Percentiles rank a stretch among this genome's conserved stretches.
Evolutionary conservation across 768 basidiomycete genomes (phyloP).

Genomic region (Phylloporus sp.): DNA sequence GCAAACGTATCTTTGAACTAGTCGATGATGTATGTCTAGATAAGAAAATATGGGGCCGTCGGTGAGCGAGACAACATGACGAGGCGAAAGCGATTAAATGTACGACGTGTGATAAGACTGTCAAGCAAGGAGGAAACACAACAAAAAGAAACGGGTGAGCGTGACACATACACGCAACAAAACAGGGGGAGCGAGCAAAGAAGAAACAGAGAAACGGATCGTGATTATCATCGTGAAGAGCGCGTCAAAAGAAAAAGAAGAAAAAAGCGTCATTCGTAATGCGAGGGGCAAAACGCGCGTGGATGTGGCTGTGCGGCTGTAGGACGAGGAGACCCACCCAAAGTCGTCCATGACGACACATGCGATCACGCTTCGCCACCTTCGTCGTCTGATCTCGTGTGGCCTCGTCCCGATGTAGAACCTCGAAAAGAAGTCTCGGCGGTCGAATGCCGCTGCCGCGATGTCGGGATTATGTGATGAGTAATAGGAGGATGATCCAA

Average conservation of each 20-base stretch:
- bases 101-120: constrained; percentile 17
- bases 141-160: too few species aligned
- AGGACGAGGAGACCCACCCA: neutral
- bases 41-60: neutral
- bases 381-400: constrained; percentile 20
- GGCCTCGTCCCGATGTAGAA: constrained; percentile 13
- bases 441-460: constrained; percentile 15
- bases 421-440: constrained; percentile 10
- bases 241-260: constrained; percentile 15
- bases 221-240: constrained; percentile 19
- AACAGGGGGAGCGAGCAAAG: neutral
- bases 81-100: constrained; percentile 24
- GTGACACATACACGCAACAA: too few species aligned
- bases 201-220: constrained; percentile 11
- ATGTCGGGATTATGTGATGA: constrained; percentile 17
- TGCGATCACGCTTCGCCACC: constrained; percentile 13
- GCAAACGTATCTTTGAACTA: too few species aligned
- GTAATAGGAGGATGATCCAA: constrained; percentile 15
- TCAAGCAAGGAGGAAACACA: too few species aligned
- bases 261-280: constrained; percentile 22
- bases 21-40: neutral
- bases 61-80: constrained; percentile 21
- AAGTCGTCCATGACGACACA: constrained; percentile 16
- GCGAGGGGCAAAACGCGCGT: constrained; percentile 3
- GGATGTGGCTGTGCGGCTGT: neutral